A percentile compares a stretch with the other conserved stretches of the same genome.
Evolutionary conservation across 176 grass and related monocot species (phyloP).

Genomic region (Ensete ventricosum): DNA sequence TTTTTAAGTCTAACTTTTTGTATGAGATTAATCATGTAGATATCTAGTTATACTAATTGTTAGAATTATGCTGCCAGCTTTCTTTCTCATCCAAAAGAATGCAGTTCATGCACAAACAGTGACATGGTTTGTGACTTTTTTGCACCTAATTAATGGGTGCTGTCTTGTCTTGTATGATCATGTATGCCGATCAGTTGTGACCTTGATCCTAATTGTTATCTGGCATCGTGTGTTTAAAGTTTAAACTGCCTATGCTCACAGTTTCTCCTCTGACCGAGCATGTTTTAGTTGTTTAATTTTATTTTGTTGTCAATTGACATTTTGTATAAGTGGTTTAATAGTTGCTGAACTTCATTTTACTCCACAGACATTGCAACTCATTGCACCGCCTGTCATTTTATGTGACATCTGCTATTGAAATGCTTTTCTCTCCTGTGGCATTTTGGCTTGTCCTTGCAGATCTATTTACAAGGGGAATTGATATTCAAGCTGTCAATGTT

Average conservation of each 20-base stretch:
- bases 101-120: not conserved
- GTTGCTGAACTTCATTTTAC: too few relatives aligned
- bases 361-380: too few relatives aligned
- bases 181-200: not conserved
- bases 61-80: not conserved
- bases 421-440: not conserved
- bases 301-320: too few relatives aligned
- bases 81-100: not conserved
- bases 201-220: not conserved
- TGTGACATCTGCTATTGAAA: slow-evolving; percentile 11
- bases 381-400: not conserved
- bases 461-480: slow-evolving; percentile 95
- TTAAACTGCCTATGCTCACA: too few relatives aligned
- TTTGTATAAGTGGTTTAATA: too few relatives aligned
- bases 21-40: too few relatives aligned
- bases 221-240: too few relatives aligned
- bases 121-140: slow-evolving; percentile 4
- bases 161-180: not conserved
- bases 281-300: too few relatives aligned
- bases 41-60: not conserved
- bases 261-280: too few relatives aligned
- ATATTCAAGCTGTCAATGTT: slow-evolving; percentile 99
- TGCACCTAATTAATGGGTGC: not conserved
- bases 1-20: not conserved
- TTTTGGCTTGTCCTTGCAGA: slow-evolving; percentile 32